These are phyloP conservation scores for Cyberlindnera saturnus DNA, from an alignment of 805 yeast species.

Conservation along the genomic window DNA sequence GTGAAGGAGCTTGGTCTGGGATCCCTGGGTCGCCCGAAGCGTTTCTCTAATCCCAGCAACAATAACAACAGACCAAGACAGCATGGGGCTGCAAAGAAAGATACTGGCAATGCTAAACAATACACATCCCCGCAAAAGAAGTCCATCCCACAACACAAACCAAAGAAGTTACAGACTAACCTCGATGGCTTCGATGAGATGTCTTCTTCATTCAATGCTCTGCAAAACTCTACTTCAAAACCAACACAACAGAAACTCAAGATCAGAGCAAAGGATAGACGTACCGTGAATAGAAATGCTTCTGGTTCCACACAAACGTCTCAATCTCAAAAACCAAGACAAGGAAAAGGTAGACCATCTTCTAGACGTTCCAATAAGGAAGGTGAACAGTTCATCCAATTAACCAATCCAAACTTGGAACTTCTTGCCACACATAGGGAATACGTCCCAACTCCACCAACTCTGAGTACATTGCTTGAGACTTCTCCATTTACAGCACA, in stretches of 20 bases:
- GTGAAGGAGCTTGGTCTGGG: constrained; percentile 2
- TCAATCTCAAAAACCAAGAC: constrained; percentile 5
- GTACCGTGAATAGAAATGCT: constrained; percentile 2
- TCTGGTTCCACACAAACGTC: constrained; percentile 1
- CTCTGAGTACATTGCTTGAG: constrained; percentile 9
- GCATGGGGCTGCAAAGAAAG: no score
- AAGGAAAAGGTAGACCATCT: constrained; percentile 2
- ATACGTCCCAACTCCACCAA: constrained; percentile 16
- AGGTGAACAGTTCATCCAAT: not conserved
- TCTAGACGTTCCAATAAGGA: not conserved
- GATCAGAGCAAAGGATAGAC: constrained; percentile 1
- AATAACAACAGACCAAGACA: not conserved
- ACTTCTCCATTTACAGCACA: constrained; percentile 18
- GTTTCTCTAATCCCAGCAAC: constrained; percentile 1
- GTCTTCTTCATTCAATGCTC: not conserved
- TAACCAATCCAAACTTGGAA: constrained; percentile 14
- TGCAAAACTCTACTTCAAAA: not conserved
- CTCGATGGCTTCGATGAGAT: not conserved
- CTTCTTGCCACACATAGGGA: constrained; percentile 7
- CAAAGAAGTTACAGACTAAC: constrained; percentile 1
- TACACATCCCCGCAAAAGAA: no score
- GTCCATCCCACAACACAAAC: not conserved
- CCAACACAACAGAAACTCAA: constrained; percentile 2
- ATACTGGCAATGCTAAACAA: no score
- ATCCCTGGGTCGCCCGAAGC: not conserved